A percentile compares a stretch with the other conserved stretches of the same genome.
Evolutionary conservation across 2,329 filamentous ascomycete species (phyloP).

Genomic region (Exophiala alcalophila): DNA sequence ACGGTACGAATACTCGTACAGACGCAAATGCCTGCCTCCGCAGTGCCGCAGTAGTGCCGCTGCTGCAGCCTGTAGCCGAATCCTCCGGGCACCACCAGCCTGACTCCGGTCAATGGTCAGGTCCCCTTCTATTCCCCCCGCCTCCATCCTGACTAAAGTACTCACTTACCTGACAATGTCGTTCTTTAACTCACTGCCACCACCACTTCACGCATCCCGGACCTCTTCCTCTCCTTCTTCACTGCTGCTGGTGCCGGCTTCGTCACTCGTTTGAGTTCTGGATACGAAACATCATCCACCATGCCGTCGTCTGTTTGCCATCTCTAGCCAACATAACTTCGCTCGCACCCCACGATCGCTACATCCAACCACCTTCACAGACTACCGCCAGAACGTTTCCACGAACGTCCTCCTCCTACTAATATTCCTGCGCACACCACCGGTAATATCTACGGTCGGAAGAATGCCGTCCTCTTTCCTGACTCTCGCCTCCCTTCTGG

Average conservation of each 20-base stretch:
- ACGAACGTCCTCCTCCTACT: no score
- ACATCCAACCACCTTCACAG: not conserved
- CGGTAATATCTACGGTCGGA: slow-evolving; percentile 22
- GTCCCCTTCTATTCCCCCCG: no score
- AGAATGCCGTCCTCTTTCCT: slow-evolving; percentile 8
- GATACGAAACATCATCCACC: slow-evolving; percentile 3
- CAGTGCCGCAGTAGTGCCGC: no score
- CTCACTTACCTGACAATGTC: no score
- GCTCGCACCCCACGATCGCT: slow-evolving; percentile 11
- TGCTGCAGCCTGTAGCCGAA: no score
- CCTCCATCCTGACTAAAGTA: no score
- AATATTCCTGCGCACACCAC: no score
- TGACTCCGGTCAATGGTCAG: no score
- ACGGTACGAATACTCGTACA: no score
- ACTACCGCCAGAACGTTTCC: not conserved
- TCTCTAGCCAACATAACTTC: slow-evolving; percentile 2
- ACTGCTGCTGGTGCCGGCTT: slow-evolving; percentile 3
- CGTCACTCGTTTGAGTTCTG: slow-evolving; percentile 16
- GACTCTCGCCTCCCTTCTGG: slow-evolving; percentile 29
- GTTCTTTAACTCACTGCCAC: not conserved
- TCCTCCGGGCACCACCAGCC: no score
- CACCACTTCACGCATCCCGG: not conserved
- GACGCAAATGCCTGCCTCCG: no score
- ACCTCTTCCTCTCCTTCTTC: not conserved
- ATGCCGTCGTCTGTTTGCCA: slow-evolving; percentile 10